Evolutionary conservation across 2,329 filamentous ascomycete species (phyloP).

Genomic region (Dactylellina parvicollis): DNA sequence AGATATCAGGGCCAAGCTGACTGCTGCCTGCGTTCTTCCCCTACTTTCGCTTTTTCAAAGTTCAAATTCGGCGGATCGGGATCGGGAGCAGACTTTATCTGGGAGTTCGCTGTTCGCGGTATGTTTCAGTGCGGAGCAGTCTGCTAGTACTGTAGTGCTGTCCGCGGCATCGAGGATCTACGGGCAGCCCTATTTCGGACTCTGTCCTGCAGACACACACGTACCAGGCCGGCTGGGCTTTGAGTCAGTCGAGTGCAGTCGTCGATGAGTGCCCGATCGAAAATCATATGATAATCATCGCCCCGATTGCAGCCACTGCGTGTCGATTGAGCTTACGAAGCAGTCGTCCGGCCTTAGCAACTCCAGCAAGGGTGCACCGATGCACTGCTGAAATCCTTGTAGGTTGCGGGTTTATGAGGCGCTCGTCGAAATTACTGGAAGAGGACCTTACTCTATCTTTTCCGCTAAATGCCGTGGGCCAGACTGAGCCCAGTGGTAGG

Average conservation of each 20-base stretch:
- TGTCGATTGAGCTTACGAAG: constrained; percentile 32
- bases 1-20: too few species aligned
- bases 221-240: neutral
- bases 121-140: too few species aligned
- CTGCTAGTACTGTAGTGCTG: constrained; percentile 7
- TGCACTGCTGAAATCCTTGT: constrained; percentile 20
- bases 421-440: constrained; percentile 26
- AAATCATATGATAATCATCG: constrained; percentile 6
- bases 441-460: constrained; percentile 25
- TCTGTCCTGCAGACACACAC: neutral
- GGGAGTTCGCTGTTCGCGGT: constrained; percentile 44
- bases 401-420: constrained; percentile 15
- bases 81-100: too few species aligned
- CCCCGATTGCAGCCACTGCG: constrained; percentile 10
- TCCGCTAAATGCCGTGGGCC: constrained; percentile 50
- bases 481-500: constrained; percentile 33
- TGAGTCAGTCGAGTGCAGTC: neutral
- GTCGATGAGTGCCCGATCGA: constrained; percentile 22
- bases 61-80: too few species aligned
- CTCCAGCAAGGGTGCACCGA: constrained; percentile 6
- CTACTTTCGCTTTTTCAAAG: constrained; percentile 4
- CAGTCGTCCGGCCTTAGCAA: neutral
- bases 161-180: constrained; percentile 43
- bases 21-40: constrained; percentile 33
- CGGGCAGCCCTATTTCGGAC: constrained; percentile 40